phyloP scores from a whole-genome alignment of 2,329 filamentous ascomycete species.

The Botryotinia globosa region DNA sequence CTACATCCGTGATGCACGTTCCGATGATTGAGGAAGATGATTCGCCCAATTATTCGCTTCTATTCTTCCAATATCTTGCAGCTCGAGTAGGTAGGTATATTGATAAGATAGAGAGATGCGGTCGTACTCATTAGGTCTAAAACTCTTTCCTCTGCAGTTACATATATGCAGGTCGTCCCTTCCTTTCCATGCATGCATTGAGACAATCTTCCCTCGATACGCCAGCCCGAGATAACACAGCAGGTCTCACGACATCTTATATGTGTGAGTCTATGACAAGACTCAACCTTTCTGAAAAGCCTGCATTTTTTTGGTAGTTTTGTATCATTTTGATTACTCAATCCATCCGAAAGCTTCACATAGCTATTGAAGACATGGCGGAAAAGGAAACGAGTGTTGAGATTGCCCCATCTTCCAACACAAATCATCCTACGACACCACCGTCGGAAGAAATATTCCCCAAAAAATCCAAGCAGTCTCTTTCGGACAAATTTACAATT shows the following conservation, averaged over 20 bases:
- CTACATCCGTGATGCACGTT: slow-evolving; percentile 4
- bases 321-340: background rate
- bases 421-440: background rate
- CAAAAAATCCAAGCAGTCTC: slow-evolving; percentile 28
- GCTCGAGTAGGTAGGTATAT: background rate
- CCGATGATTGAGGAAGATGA: background rate
- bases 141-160: background rate
- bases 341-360: background rate
- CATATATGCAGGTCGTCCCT: background rate
- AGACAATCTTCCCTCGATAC: background rate
- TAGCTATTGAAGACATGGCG: background rate
- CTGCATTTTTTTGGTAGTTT: background rate
- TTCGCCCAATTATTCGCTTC: background rate
- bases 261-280: background rate
- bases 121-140: background rate
- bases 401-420: background rate
- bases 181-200: background rate
- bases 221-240: background rate
- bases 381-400: background rate
- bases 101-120: background rate
- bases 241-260: background rate
- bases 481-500: slow-evolving; percentile 37
- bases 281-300: background rate
- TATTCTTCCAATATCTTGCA: background rate
- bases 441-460: slow-evolving; percentile 23